Evolutionary conservation across 139 green algal genomes (phyloP).

Genomic region (Chlamydomonas schloesseri): DNA sequence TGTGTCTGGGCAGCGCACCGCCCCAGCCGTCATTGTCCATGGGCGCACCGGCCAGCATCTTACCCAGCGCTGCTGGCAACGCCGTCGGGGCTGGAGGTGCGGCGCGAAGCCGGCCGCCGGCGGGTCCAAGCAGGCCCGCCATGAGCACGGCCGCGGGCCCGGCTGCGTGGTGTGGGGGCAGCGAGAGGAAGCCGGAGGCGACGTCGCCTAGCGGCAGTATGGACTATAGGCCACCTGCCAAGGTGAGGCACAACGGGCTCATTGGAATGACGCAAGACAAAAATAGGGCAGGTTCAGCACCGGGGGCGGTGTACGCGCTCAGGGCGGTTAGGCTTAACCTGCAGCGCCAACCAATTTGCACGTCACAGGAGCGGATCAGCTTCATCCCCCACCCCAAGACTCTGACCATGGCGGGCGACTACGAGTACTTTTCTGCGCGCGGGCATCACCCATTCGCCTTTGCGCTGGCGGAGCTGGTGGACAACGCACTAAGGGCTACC

Average conservation of each 20-base stretch:
- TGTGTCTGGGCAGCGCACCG: neutral
- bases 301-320: neutral
- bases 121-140: neutral
- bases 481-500: conserved; percentile 84
- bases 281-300: too few species aligned
- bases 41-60: neutral
- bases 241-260: conserved; percentile 8
- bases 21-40: neutral
- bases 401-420: conserved; percentile 86
- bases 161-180: neutral
- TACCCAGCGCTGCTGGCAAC: neutral
- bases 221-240: conserved; percentile 5
- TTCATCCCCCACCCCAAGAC: conserved; percentile 89
- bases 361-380: conserved; percentile 73
- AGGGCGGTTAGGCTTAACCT: too few species aligned
- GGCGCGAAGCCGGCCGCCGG: neutral
- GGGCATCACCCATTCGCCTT: conserved; percentile 84
- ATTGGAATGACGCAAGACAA: too few species aligned
- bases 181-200: neutral
- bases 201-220: neutral
- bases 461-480: conserved; percentile 85
- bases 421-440: conserved; percentile 86
- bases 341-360: neutral
- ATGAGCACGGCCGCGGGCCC: neutral
- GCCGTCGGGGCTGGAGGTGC: neutral